Base-by-base conservation (phyloP, 495 filamentous ascomycete genomes). In the Aspergillus heteromorphus region DNA sequence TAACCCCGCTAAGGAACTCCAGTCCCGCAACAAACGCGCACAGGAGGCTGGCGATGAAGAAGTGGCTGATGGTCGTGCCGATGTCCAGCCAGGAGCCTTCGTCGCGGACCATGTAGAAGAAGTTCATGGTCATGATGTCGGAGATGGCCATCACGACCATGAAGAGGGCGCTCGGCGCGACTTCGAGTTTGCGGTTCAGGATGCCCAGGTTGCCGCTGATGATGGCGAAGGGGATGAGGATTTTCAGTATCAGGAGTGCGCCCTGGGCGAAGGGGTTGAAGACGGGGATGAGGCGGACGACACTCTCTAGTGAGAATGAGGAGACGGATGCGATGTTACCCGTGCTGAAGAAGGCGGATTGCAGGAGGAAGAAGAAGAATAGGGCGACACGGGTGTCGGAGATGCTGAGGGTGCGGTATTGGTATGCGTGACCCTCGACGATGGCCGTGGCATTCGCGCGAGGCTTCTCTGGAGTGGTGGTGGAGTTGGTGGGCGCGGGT, bases 1-100 rank as follows among this genome's bases (percentile, higher is more conserved):
- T 89, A 27, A 87, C 71, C 69, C 88, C 91, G 55, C 90, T 92
- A 25, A 95, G 77, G 30, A 87, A 84, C 72, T 99, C 95, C 53
- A 99, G 73, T 18, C 77, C 85, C 1, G 91, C 87, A 40, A 99
- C 92, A 69, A 97, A 99, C 4, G 95, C 83, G 63, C 90, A 92
- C 31, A 97, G 66, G 61, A 87, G 57, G 65, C 91, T 96, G 16
- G 90, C 92, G 69, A 99, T 97, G 55, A 82, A 82, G 68, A 97
- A 99, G 61, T 96, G 89, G 60, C 82, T 93, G 56, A 99, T 99
- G 1, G 87, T 96, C 29, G 88, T 92, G 45, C 95, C 95, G 63
- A 97, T 99, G 62, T 99, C 95, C 49, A 99, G 73, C 95, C 95
- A 99, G 31, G 85, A 90, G 0, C 95, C 93, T 66, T 97, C 91